phyloP scores from a whole-genome alignment of 2,329 filamentous ascomycete species.

The Claviceps purpurea region DNA sequence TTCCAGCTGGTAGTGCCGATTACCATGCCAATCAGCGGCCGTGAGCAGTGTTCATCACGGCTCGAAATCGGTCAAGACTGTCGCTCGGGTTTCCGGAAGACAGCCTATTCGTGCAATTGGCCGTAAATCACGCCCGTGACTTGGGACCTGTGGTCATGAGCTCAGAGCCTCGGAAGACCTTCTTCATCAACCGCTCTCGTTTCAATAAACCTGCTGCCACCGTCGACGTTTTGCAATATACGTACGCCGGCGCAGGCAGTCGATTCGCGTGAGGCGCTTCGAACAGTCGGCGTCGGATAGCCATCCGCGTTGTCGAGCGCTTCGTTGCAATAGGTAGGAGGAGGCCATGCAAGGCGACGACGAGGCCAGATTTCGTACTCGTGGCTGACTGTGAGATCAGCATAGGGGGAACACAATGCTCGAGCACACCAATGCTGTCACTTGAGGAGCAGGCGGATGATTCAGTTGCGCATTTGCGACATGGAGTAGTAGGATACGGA shows the following conservation, averaged over 20 bases:
- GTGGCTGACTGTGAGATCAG: background rate
- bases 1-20: background rate
- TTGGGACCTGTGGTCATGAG: background rate
- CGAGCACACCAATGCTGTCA: background rate
- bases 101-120: constrained; percentile 2
- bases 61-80: constrained; percentile 2
- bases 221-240: too few relatives aligned
- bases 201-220: too few relatives aligned
- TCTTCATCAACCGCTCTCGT: too few relatives aligned
- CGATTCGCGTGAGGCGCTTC: background rate
- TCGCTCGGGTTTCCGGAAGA: background rate
- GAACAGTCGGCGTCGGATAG: background rate
- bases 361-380: background rate
- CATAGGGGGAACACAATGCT: background rate
- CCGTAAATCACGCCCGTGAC: background rate
- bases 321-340: background rate
- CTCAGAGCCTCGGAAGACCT: background rate
- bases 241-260: background rate
- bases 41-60: too few relatives aligned
- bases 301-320: background rate
- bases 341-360: background rate
- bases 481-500: background rate
- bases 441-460: background rate
- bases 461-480: background rate
- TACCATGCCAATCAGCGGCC: too few relatives aligned